These are phyloP conservation scores for Dictyostelium purpureum DNA, from an alignment of 78 protist genomes.

Conservation along the genomic window DNA sequence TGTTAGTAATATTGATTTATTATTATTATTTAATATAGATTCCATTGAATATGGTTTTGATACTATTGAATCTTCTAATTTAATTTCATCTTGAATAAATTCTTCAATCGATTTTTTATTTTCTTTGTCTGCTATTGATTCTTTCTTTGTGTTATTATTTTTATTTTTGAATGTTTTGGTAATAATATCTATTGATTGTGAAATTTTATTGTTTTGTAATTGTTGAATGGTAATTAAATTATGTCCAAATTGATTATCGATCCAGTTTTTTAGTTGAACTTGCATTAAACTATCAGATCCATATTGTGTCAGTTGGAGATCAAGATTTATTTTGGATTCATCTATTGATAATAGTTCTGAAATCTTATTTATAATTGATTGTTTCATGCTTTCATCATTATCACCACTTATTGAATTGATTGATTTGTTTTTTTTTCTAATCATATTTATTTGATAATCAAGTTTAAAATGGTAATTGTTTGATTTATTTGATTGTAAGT, in stretches of 20 bases:
- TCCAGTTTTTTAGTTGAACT: background rate
- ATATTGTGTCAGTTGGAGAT: background rate
- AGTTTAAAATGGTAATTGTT: background rate
- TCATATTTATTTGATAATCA: background rate
- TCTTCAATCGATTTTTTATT: background rate
- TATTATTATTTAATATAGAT: background rate
- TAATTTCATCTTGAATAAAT: background rate
- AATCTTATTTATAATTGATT: background rate
- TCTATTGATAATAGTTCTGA: background rate
- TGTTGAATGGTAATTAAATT: background rate
- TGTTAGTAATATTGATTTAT: slow-evolving; percentile 9
- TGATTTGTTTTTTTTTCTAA: background rate
- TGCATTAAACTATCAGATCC: background rate
- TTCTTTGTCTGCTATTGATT: background rate
- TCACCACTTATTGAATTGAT: background rate
- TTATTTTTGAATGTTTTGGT: background rate
- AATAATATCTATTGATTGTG: background rate
- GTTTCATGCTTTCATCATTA: background rate
- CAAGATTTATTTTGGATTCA: background rate
- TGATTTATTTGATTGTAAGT: background rate
- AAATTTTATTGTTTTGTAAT: background rate
- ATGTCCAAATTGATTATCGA: background rate
- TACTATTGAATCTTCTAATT: background rate
- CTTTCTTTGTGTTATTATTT: no score
- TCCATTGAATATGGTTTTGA: background rate